Evolutionary conservation across 1,284 basidiomycete genomes (phyloP).

Genomic region (Ustilago loliicola): DNA sequence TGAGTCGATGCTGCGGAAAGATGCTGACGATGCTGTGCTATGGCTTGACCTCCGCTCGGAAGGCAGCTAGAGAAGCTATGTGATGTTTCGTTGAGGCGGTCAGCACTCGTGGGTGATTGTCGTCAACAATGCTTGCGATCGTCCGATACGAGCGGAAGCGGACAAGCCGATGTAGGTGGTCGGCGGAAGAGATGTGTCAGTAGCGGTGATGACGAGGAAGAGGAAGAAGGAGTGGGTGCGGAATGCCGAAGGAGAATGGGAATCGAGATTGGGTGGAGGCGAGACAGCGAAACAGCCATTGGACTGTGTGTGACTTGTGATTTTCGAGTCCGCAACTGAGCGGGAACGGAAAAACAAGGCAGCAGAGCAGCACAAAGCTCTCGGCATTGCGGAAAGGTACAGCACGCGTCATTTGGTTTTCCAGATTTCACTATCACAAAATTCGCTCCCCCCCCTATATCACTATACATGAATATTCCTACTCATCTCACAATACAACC

Average conservation of each 20-base stretch:
- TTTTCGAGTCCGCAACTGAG: background rate
- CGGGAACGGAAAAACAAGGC: background rate
- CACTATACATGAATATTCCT: too few species aligned
- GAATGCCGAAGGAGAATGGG: background rate
- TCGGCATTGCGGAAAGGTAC: background rate
- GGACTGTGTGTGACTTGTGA: too few species aligned
- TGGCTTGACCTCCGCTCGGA: background rate
- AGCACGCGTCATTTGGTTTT: too few species aligned
- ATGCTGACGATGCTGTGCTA: background rate
- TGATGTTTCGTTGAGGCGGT: too few species aligned
- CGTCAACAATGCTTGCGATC: background rate
- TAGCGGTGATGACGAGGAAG: conserved; percentile 1
- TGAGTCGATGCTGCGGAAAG: conserved; percentile 5
- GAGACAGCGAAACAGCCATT: background rate
- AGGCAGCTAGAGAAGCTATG: background rate
- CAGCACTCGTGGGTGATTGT: too few species aligned
- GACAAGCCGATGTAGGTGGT: background rate
- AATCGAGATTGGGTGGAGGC: conserved; percentile 4
- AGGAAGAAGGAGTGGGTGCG: background rate
- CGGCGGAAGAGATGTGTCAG: background rate
- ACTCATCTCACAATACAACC: too few species aligned
- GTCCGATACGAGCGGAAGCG: background rate
- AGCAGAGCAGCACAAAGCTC: background rate
- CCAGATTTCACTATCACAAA: too few species aligned
- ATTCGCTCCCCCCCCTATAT: too few species aligned